Percentiles rank a stretch among this genome's conserved stretches.
Conservation (phyloP, 2,329 filamentous ascomycete genomes). For the Neonectria punicea region DNA sequence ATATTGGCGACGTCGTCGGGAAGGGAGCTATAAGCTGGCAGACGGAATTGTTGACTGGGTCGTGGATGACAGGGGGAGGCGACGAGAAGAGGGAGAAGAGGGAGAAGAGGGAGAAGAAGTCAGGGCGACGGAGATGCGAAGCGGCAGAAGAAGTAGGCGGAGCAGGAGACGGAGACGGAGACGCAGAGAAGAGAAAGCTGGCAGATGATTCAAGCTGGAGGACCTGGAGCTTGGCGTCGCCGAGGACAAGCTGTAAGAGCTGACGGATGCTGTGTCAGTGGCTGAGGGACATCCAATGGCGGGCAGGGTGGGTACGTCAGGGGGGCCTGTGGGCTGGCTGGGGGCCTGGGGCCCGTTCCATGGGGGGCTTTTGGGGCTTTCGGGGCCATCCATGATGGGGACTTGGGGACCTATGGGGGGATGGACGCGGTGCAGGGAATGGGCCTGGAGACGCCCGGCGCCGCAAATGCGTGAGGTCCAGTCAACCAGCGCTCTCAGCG, state of each 20-base stretch:
- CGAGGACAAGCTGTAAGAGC: slow-evolving; percentile 64
- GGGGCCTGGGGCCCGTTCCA: neutral
- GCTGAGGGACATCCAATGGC: slow-evolving; percentile 42
- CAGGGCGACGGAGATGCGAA: slow-evolving; percentile 44
- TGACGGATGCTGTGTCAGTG: slow-evolving; percentile 45
- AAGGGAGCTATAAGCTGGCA: slow-evolving; percentile 68
- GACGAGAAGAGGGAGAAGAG: slow-evolving; percentile 44
- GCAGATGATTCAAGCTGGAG: slow-evolving; percentile 43
- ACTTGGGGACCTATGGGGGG: slow-evolving; percentile 17
- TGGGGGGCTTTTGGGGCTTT: slow-evolving; percentile 2
- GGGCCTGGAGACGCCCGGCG: slow-evolving; percentile 7
- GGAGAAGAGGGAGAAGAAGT: slow-evolving; percentile 42
- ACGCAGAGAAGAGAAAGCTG: slow-evolving; percentile 27
- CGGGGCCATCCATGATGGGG: neutral
- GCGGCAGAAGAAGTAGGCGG: slow-evolving; percentile 32
- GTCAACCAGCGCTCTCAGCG: neutral
- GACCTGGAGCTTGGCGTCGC: slow-evolving; percentile 58
- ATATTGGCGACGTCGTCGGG: slow-evolving; percentile 63
- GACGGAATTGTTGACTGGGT: slow-evolving; percentile 50
- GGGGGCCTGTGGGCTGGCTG: slow-evolving; percentile 29
- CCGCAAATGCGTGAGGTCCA: slow-evolving; percentile 7
- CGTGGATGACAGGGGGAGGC: slow-evolving; percentile 49
- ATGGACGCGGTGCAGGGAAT: slow-evolving; percentile 21
- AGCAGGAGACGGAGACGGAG: slow-evolving; percentile 32
- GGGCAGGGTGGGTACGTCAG: slow-evolving; percentile 23